A percentile compares a stretch with the other conserved stretches of the same genome.
These are phyloP conservation scores for Backusella morwellensis DNA, from an alignment of 192 early-diverging fungal genomes.

Conservation along the genomic window DNA sequence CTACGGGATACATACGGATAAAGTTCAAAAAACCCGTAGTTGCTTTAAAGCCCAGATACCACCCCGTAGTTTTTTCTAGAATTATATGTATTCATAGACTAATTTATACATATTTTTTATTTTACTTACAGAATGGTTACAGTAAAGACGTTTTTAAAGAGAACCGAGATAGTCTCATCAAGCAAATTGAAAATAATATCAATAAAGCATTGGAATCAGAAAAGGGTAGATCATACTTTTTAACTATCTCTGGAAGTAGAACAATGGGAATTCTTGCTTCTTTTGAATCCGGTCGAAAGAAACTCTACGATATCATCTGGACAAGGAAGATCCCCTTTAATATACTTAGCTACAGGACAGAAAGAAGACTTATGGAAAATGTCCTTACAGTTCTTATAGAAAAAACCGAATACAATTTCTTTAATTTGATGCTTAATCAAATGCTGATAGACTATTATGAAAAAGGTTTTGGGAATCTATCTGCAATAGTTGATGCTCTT, in stretches of 20 bases:
- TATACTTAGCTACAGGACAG: neutral
- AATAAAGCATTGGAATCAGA: neutral
- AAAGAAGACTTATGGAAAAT: neutral
- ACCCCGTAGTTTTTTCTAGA: too few species aligned
- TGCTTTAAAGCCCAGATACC: too few species aligned
- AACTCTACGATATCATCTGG: neutral
- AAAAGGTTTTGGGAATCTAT: neutral
- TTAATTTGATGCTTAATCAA: neutral
- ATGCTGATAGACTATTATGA: neutral
- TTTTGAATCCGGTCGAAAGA: neutral
- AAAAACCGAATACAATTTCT: neutral
- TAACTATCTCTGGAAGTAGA: slow-evolving; percentile 1
- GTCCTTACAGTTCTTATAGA: neutral
- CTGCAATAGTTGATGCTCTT: neutral
- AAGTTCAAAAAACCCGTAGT: too few species aligned
- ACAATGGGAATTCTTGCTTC: neutral
- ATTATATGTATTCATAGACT: neutral
- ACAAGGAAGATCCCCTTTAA: neutral
- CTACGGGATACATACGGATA: too few species aligned
- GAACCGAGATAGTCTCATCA: neutral
- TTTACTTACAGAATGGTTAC: neutral
- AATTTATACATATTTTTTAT: neutral
- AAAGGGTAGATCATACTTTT: neutral
- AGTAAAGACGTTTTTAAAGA: neutral
- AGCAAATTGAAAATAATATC: neutral